Conservation (phyloP, 345 rosid genomes). For the Citrus glauca region DNA sequence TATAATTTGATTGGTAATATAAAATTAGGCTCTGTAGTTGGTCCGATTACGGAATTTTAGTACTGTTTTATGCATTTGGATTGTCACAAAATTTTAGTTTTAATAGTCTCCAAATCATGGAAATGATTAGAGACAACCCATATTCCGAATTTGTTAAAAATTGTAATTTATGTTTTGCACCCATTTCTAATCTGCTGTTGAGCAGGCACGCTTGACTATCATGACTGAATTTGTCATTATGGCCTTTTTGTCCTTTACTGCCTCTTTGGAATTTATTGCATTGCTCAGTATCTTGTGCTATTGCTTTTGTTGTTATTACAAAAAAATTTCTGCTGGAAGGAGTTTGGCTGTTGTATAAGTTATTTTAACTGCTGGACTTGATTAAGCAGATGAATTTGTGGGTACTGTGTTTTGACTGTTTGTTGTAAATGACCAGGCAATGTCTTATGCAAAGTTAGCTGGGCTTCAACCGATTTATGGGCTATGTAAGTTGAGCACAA, state of each 20-base stretch:
- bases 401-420: slow-evolving; percentile 8
- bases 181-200: not conserved
- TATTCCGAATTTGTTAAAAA: not conserved
- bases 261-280: not conserved
- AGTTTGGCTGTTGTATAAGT: not conserved
- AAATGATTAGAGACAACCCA: not conserved
- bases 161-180: not conserved
- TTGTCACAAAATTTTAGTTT: not conserved
- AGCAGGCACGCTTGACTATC: not conserved
- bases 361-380: not conserved
- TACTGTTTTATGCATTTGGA: not conserved
- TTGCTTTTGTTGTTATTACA: not conserved
- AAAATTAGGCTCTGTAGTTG: not conserved
- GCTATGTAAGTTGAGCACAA: slow-evolving; percentile 61
- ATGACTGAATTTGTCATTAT: not conserved
- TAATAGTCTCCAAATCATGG: not conserved
- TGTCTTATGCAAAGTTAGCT: slow-evolving; percentile 98
- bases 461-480: slow-evolving; percentile 94
- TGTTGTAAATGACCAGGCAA: slow-evolving; percentile 68
- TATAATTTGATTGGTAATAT: not conserved
- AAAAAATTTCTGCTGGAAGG: not conserved
- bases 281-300: not conserved
- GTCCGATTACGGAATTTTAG: not conserved
- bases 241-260: not conserved
- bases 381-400: not conserved